phyloP scores from a whole-genome alignment of 441 rosid genomes.

The Geranium incanum region DNA sequence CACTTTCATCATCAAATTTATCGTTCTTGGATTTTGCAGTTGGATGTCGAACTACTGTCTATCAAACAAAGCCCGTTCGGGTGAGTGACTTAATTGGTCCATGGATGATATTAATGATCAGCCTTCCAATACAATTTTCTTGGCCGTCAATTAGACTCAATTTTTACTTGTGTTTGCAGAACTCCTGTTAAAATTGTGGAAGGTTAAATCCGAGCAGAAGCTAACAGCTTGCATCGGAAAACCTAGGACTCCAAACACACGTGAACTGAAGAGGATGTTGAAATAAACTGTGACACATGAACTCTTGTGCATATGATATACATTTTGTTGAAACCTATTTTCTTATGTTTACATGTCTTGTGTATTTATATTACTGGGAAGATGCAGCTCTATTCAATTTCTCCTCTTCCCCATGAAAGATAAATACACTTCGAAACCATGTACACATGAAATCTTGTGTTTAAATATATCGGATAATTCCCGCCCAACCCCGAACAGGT shows the following conservation, averaged over 20 bases:
- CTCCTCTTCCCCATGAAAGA: too few species aligned
- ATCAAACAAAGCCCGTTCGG: conserved; percentile 91
- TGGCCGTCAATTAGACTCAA: neutral
- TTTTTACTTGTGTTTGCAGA: conserved; percentile 35
- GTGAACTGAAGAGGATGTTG: too few species aligned
- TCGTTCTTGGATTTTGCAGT: conserved; percentile 32
- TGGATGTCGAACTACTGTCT: conserved; percentile 78
- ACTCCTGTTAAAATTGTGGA: conserved; percentile 69
- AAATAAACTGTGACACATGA: too few species aligned
- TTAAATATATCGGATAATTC: too few species aligned
- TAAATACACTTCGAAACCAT: too few species aligned
- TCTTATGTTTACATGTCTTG: neutral
- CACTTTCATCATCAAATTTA: neutral
- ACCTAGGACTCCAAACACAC: too few species aligned
- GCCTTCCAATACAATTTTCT: neutral
- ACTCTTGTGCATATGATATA: neutral
- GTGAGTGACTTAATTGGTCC: conserved; percentile 33
- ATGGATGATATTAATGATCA: neutral
- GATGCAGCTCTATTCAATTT: neutral
- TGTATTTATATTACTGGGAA: neutral
- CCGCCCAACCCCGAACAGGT: too few species aligned
- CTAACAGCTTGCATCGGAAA: neutral
- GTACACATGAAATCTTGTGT: too few species aligned
- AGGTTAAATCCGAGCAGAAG: conserved; percentile 35
- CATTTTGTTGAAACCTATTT: neutral